Base-by-base conservation (phyloP, 1,139 yeast genomes). In the Blastobotrys malaysiensis region DNA sequence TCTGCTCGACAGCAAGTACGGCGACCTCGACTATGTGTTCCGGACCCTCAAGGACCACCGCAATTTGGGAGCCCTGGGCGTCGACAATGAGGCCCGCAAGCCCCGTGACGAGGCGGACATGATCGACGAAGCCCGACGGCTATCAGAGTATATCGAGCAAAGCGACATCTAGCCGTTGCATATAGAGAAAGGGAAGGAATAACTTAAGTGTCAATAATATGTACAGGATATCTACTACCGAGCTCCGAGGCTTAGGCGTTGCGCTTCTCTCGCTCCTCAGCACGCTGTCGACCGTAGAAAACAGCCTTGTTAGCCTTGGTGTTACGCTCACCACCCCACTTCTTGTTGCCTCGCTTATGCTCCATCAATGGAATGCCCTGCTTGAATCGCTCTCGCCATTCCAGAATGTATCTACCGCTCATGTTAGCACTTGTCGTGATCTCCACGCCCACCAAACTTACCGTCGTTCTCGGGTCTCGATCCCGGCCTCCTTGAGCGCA, bases 271-370 rank as follows among this genome's bases (percentile, higher is more conserved):
- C 46, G 49, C 45, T 57, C 57, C 45, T 63, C 65, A 2, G 65
- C 63, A 45, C 61, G 57, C 45, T 54, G 54, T 26, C 63, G 57
- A 19, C 66, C 87, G 53, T 76, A 74, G 74, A 82, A 78, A 69
- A 82, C 84, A 18, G 96, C 96, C 56, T 79, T 72, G 52, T 80
- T 83, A 47, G 86, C 84, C 66, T 79, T 81, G 57, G 86, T 79
- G 64, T 84, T 86, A 69, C 97, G 81, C 72, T 90, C 97, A 67
- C 97, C 97, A 44, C 97, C 97, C 80, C 84, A 84, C 22, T 75
- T 69, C 79, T 90, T 91, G 73, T 75, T 80, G 14, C 95, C 90
- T 61, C 77, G 71, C 63, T 79, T 80, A 62, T 82, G 79, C 65
- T 83, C 88, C 60, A 74, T 66, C 56, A 86, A 74, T 18, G 80